Evolutionary conservation across 305 asterid species (phyloP).

Genomic region (Ajuga reptans): DNA sequence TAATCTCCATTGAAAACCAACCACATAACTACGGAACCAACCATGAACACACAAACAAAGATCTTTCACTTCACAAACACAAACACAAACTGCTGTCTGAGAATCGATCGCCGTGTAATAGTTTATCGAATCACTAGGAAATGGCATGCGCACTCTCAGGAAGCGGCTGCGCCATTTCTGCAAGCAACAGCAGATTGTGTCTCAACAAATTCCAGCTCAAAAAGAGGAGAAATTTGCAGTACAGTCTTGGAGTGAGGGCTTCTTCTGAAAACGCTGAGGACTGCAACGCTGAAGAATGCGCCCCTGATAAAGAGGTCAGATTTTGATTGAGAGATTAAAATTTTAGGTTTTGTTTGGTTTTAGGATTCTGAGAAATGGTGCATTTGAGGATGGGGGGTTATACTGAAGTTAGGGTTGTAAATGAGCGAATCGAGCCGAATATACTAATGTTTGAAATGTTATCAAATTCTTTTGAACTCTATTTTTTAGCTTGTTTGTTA

Average conservation of each 20-base stretch:
- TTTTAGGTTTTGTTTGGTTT: background rate
- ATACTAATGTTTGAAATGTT: too few species aligned
- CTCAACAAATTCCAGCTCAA: conserved; percentile 27
- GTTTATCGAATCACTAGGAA: background rate
- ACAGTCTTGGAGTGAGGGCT: conserved; percentile 32
- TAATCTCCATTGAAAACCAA: conserved; percentile 24
- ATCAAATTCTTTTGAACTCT: too few species aligned
- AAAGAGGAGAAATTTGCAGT: conserved; percentile 28
- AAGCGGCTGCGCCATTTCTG: conserved; percentile 31
- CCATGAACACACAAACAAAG: conserved; percentile 19
- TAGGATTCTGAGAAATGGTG: background rate
- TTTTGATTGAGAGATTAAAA: background rate
- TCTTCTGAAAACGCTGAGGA: conserved; percentile 50
- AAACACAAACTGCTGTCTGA: background rate
- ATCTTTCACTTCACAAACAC: background rate
- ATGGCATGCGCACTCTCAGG: conserved; percentile 44
- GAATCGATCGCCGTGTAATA: background rate
- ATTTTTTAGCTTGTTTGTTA: too few species aligned
- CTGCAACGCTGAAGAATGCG: conserved; percentile 85
- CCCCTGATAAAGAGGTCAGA: conserved; percentile 84
- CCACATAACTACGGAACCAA: conserved; percentile 27
- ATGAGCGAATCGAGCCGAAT: background rate
- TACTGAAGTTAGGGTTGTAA: background rate
- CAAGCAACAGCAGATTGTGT: conserved; percentile 36
- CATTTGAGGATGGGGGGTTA: background rate